These are phyloP conservation scores for Penicillium taxi DNA, from an alignment of 495 filamentous ascomycete species.

Conservation along the genomic window DNA sequence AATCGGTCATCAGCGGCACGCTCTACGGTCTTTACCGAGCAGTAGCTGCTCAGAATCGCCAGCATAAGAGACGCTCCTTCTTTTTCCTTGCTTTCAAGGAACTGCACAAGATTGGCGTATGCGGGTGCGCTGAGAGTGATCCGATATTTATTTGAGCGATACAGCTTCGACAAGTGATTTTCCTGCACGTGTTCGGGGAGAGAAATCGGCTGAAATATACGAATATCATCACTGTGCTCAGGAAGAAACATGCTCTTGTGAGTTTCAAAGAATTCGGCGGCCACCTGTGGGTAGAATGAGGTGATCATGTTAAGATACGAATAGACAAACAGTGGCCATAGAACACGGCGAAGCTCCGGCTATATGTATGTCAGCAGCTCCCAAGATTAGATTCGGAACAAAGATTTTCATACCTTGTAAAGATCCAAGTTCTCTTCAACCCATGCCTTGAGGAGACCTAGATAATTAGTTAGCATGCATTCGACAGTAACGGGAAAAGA, in stretches of 20 bases:
- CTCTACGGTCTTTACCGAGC: slow-evolving; percentile 64
- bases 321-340: slow-evolving; percentile 93
- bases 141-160: slow-evolving; percentile 75
- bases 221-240: slow-evolving; percentile 69
- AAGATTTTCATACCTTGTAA: slow-evolving; percentile 62
- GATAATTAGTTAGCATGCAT: slow-evolving; percentile 7
- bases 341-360: slow-evolving; percentile 77
- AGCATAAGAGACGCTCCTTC: slow-evolving; percentile 70
- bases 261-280: slow-evolving; percentile 58
- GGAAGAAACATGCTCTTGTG: slow-evolving; percentile 63
- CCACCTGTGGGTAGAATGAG: slow-evolving; percentile 63
- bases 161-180: slow-evolving; percentile 64
- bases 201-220: slow-evolving; percentile 55
- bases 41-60: slow-evolving; percentile 62
- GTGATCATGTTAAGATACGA: slow-evolving; percentile 76
- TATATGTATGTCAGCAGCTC: slow-evolving; percentile 32
- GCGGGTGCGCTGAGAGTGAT: slow-evolving; percentile 76
- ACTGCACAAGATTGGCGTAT: slow-evolving; percentile 72
- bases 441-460: slow-evolving; percentile 65
- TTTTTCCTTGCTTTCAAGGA: slow-evolving; percentile 73
- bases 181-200: slow-evolving; percentile 69
- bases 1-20: slow-evolving; percentile 68
- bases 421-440: slow-evolving; percentile 84
- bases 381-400: not conserved
- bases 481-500: not conserved